Evolutionary conservation across 345 rosid genomes (phyloP), one percentile per base, ranked within the genome.

Genomic region (Chamaenerion angustifolium): DNA sequence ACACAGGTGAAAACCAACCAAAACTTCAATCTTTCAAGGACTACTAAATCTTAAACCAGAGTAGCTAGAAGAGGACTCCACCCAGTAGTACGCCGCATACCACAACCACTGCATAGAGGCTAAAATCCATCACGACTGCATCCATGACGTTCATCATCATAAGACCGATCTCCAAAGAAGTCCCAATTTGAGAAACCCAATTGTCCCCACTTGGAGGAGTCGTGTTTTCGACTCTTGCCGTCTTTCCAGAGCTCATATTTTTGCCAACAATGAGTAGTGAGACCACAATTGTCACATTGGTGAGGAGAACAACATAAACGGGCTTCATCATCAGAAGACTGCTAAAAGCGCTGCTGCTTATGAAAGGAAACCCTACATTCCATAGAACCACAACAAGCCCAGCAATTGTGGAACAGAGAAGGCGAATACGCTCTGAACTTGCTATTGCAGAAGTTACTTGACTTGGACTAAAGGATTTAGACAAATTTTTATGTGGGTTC

Each of bases 101-200:
- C 31, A 80, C 66, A 40, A 78, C 73, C 48, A 76, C 55, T 2
- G 78, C 65, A 45, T 83, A 81, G 14, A 86, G 55, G 58, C 88
- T 78, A 59, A 76, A 79, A 64, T 86, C 94, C 79, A 81, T 77
- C 41, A 77, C 45, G 14, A 75, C 51, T 1, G 94, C 94, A 42
- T 86, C 82, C 51, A 79, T 56, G 47, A 71, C 76, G 72, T 75
- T 90, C 76, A 71, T 69, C 57, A 71, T 37, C 63, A 78, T 60
- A 64, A 81, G 60, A 52, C 71, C 80, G 3, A 60, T 58, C 78
- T 86, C 95, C 70, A 90, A 57, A 16, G 69, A 72, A 43, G 71
- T 76, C 49, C 92, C 73, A 8, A 77, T 74, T 64, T 81, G 88
- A 46, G 68, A 78, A 42, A 58, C 75, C 78, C 83, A 74, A 58